phyloP scores from a whole-genome alignment of 2,329 filamentous ascomycete genomes.

The Pezicula carpinea region DNA sequence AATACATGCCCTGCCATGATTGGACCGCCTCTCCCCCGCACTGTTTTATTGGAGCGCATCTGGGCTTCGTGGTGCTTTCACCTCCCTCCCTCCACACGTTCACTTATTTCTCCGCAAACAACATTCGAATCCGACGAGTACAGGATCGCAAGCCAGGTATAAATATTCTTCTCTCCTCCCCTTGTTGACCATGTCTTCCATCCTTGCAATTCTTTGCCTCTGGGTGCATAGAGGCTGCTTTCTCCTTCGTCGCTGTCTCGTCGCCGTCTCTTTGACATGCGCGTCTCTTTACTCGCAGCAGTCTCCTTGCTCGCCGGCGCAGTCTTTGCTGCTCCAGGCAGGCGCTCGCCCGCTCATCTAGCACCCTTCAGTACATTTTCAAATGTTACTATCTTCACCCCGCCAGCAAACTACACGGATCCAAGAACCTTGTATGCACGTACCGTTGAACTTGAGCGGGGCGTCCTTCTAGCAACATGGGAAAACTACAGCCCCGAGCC shows the following conservation, averaged over 20 bases:
- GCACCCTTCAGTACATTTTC: constrained; percentile 23
- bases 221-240: not conserved
- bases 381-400: constrained; percentile 23
- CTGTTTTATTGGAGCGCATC: constrained; percentile 14
- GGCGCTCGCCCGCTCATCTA: not conserved
- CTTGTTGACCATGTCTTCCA: constrained; percentile 3
- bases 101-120: not conserved
- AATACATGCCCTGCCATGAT: too few species aligned
- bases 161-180: too few species aligned
- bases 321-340: constrained; percentile 12
- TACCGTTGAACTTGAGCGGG: constrained; percentile 27
- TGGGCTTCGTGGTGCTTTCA: too few species aligned
- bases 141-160: too few species aligned
- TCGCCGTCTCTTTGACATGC: constrained; percentile 14
- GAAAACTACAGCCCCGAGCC: constrained; percentile 54
- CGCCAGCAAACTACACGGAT: constrained; percentile 23
- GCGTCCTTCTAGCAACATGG: constrained; percentile 49
- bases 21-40: constrained; percentile 7
- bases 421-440: constrained; percentile 30
- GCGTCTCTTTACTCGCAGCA: constrained; percentile 12
- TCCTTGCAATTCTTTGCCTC: too few species aligned
- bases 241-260: too few species aligned
- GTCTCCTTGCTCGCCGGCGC: constrained; percentile 14
- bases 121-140: not conserved
- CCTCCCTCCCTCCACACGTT: too few species aligned